Conservation (phyloP, 768 basidiomycete species). For the Leucocoprinus leucothites region DNA sequence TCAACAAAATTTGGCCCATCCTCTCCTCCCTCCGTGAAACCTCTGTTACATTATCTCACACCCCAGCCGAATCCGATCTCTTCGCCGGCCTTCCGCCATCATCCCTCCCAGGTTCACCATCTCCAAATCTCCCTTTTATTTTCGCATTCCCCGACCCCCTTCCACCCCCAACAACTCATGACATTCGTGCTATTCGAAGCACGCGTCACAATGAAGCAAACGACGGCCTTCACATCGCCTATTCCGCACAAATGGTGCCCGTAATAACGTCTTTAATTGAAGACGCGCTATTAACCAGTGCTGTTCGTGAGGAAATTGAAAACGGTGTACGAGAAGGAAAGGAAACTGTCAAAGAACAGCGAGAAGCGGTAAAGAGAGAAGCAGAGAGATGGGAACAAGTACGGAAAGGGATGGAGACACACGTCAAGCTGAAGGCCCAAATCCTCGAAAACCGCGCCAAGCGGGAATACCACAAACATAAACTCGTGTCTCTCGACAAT, state of each 20-base stretch:
- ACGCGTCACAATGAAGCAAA: conserved; percentile 39
- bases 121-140: conserved; percentile 20
- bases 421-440: conserved; percentile 20
- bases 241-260: conserved; percentile 67
- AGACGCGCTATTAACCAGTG: conserved; percentile 39
- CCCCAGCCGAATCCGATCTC: neutral
- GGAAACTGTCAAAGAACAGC: conserved; percentile 46
- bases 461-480: conserved; percentile 46
- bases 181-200: conserved; percentile 35
- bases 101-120: conserved; percentile 9
- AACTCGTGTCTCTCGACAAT: conserved; percentile 49
- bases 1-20: conserved; percentile 61
- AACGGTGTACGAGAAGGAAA: conserved; percentile 52
- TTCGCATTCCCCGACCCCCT: conserved; percentile 58
- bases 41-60: neutral
- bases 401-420: conserved; percentile 29
- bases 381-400: conserved; percentile 56
- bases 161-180: conserved; percentile 47
- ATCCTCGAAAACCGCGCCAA: conserved; percentile 35
- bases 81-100: conserved; percentile 9
- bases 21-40: conserved; percentile 28
- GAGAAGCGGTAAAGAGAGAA: conserved; percentile 52
- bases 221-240: conserved; percentile 24
- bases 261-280: conserved; percentile 60
- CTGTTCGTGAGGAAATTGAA: conserved; percentile 60